Evolutionary conservation across 2,329 filamentous ascomycete genomes (phyloP).

Genomic region (Fusarium subglutinans): DNA sequence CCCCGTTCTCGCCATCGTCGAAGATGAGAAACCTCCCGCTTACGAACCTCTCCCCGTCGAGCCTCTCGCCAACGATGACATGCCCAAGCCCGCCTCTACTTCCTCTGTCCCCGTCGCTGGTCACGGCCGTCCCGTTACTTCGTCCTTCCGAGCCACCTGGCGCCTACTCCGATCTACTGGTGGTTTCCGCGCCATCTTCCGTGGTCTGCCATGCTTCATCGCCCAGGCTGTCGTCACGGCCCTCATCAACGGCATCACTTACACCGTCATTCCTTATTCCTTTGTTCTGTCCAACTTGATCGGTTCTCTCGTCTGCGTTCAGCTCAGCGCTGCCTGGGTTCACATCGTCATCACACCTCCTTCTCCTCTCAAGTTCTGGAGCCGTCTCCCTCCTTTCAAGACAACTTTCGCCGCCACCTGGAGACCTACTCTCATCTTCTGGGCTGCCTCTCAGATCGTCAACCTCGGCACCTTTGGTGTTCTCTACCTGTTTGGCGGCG

Average conservation of each 20-base stretch:
- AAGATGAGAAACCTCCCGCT: slow-evolving; percentile 64
- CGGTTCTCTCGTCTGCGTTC: slow-evolving; percentile 67
- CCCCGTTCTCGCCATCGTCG: slow-evolving; percentile 65
- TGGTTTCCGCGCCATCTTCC: slow-evolving; percentile 74
- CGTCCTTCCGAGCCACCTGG: slow-evolving; percentile 61
- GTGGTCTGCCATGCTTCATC: slow-evolving; percentile 67
- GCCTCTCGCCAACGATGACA: slow-evolving; percentile 49
- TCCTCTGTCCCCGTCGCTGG: slow-evolving; percentile 32
- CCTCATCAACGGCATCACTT: slow-evolving; percentile 56
- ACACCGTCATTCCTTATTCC: slow-evolving; percentile 56
- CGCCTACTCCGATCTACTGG: slow-evolving; percentile 68
- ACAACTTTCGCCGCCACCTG: slow-evolving; percentile 74
- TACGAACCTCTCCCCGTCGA: slow-evolving; percentile 63
- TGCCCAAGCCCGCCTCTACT: slow-evolving; percentile 47
- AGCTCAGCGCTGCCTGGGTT: slow-evolving; percentile 81
- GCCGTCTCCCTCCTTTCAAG: slow-evolving; percentile 73
- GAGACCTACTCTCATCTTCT: slow-evolving; percentile 71
- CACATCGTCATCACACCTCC: slow-evolving; percentile 83
- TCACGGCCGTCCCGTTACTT: slow-evolving; percentile 51
- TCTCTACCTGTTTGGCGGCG: slow-evolving; percentile 57
- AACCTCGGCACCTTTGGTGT: slow-evolving; percentile 55
- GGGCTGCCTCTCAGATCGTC: slow-evolving; percentile 64
- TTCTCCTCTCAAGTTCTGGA: slow-evolving; percentile 70
- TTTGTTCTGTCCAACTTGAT: slow-evolving; percentile 54
- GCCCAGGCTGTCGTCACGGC: slow-evolving; percentile 50